A percentile compares a stretch with the other conserved stretches of the same genome.
These are phyloP conservation scores for Citrus glauca DNA, from an alignment of 345 rosid genomes.

Conservation along the genomic window DNA sequence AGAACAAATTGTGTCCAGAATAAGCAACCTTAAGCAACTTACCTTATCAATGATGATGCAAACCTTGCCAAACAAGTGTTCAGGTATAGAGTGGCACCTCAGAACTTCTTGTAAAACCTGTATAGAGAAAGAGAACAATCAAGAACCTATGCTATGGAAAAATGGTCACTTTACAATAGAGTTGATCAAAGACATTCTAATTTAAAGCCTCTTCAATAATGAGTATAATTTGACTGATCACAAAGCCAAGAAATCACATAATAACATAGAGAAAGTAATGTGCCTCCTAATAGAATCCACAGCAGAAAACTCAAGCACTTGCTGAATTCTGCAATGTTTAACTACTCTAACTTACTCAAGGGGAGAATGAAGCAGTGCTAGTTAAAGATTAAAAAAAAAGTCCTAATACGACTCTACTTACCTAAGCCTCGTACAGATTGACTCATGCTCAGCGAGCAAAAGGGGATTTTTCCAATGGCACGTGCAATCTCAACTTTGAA, in stretches of 20 bases:
- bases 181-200: background rate
- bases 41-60: constrained; percentile 95
- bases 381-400: background rate
- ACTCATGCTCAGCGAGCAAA: background rate
- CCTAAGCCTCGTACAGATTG: background rate
- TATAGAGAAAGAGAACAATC: constrained; percentile 4
- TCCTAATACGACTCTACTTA: background rate
- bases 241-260: background rate
- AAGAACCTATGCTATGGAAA: background rate
- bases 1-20: background rate
- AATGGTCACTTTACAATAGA: background rate
- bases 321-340: background rate
- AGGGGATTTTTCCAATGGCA: no score
- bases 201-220: background rate
- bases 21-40: constrained; percentile 21
- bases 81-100: constrained; percentile 63
- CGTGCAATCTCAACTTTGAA: no score
- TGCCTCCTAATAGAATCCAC: background rate
- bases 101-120: constrained; percentile 91
- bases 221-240: background rate
- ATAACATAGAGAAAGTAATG: background rate
- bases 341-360: background rate
- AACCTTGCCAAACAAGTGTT: constrained; percentile 69
- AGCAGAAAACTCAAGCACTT: background rate
- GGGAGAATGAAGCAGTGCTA: background rate